phyloP scores from a whole-genome alignment of 352 stramenopile genomes.

The Pythium rishiriense region DNA sequence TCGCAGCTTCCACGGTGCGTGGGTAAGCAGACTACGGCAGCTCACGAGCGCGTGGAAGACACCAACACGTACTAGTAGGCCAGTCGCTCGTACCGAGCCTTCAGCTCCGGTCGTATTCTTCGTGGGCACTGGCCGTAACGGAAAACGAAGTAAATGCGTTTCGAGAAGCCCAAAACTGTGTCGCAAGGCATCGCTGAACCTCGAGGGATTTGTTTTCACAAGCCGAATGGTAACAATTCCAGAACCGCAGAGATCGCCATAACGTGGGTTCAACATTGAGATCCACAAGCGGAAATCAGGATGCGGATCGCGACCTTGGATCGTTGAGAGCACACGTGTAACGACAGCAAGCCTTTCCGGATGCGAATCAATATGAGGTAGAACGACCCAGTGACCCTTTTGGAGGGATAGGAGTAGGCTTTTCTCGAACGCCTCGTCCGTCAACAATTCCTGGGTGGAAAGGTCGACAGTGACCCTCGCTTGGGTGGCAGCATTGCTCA shows the following conservation, averaged over 20 bases:
- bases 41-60: conserved; percentile 20
- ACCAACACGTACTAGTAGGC: conserved; percentile 20
- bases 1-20: conserved; percentile 1
- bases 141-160: conserved; percentile 12
- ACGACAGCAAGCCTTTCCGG: conserved; percentile 29
- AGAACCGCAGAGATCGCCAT: conserved; percentile 1
- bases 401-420: conserved; percentile 39
- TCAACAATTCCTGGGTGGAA: conserved; percentile 9
- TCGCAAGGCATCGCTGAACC: neutral
- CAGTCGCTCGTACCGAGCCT: neutral
- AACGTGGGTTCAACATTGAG: conserved; percentile 22
- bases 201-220: conserved; percentile 2
- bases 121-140: neutral
- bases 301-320: conserved; percentile 35
- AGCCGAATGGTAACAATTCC: neutral
- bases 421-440: conserved; percentile 35
- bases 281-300: conserved; percentile 70
- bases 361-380: conserved; percentile 39
- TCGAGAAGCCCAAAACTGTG: conserved; percentile 2
- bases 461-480: conserved; percentile 41
- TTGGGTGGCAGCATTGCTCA: conserved; percentile 31
- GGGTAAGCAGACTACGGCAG: neutral
- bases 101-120: neutral
- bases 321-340: conserved; percentile 31
- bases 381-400: conserved; percentile 57